phyloP scores from a whole-genome alignment of 1,284 basidiomycete genomes.

The Rhizopogon parksii region DNA sequence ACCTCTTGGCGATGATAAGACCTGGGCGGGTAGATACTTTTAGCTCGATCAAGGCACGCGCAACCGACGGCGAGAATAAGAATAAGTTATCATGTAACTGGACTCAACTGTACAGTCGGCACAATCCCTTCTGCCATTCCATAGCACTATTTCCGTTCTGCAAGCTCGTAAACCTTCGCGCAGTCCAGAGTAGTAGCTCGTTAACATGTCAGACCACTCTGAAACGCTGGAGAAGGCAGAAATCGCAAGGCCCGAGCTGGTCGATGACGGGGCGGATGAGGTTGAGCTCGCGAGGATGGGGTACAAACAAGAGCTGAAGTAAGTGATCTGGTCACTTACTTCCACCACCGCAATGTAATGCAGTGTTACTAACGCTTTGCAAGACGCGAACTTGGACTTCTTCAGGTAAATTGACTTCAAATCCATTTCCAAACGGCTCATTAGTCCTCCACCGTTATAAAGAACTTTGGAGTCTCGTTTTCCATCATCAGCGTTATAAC shows the following conservation, averaged over 20 bases:
- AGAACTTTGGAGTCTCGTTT: constrained; percentile 75
- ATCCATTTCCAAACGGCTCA: constrained; percentile 2
- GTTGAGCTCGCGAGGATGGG: constrained; percentile 65
- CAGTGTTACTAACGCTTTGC: background rate
- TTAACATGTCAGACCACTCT: background rate
- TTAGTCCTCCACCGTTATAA: background rate
- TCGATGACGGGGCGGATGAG: constrained; percentile 39
- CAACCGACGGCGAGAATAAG: too few relatives aligned
- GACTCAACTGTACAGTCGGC: too few relatives aligned
- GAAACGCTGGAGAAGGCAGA: background rate
- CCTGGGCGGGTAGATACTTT: background rate
- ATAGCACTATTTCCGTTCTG: too few relatives aligned
- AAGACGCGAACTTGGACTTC: constrained; percentile 50
- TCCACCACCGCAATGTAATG: too few relatives aligned
- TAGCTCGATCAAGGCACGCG: background rate
- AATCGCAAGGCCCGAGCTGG: background rate
- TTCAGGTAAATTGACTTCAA: constrained; percentile 40
- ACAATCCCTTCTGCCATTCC: too few relatives aligned
- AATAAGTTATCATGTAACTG: too few relatives aligned
- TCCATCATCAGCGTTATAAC: constrained; percentile 71
- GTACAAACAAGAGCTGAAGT: constrained; percentile 70
- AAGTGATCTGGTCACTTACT: constrained; percentile 18
- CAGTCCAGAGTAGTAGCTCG: background rate
- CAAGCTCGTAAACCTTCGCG: too few relatives aligned
- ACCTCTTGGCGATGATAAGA: background rate